A percentile compares a stretch with the other conserved stretches of the same genome.
Conservation (phyloP, 164 flowering plant genomes). For the Saururus chinensis region DNA sequence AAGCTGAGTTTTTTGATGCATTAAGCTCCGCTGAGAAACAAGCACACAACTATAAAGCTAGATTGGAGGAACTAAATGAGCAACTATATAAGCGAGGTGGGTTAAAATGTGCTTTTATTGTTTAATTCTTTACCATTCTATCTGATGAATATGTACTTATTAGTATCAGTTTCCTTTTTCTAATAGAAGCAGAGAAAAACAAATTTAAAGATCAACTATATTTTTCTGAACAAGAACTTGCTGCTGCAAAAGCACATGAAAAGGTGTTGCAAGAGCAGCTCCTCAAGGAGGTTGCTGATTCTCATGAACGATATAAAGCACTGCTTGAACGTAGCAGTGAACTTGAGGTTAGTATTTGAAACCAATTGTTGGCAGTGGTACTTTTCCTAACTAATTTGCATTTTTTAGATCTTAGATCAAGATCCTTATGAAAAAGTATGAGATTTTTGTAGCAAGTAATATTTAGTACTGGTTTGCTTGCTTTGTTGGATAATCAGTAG, state of each 20-base stretch:
- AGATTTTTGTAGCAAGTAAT: too few relatives aligned
- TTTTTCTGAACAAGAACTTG: constrained; percentile 77
- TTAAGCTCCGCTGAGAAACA: constrained; percentile 67
- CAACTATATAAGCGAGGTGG: constrained; percentile 50
- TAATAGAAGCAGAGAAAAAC: constrained; percentile 64
- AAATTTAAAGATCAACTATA: constrained; percentile 45
- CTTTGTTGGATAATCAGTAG: too few relatives aligned
- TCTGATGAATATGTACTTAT: neutral
- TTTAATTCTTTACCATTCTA: neutral
- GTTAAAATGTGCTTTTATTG: constrained; percentile 1
- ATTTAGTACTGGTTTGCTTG: too few relatives aligned
- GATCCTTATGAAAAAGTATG: neutral
- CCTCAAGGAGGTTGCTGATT: constrained; percentile 58
- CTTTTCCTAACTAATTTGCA: too few relatives aligned
- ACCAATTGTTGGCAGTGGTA: neutral
- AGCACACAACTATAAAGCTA: constrained; percentile 43
- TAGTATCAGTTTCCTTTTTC: constrained; percentile 4
- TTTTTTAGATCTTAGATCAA: neutral
- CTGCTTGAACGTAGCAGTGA: constrained; percentile 43
- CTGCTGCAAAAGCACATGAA: constrained; percentile 88
- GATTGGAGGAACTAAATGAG: constrained; percentile 35
- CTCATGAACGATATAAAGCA: constrained; percentile 47
- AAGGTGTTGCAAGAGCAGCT: constrained; percentile 62
- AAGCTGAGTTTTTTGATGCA: constrained; percentile 79
- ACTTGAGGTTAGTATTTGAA: constrained; percentile 48